Base-by-base conservation (phyloP, 1,139 yeast genomes). In the Wickerhamomyces sp. region DNA sequence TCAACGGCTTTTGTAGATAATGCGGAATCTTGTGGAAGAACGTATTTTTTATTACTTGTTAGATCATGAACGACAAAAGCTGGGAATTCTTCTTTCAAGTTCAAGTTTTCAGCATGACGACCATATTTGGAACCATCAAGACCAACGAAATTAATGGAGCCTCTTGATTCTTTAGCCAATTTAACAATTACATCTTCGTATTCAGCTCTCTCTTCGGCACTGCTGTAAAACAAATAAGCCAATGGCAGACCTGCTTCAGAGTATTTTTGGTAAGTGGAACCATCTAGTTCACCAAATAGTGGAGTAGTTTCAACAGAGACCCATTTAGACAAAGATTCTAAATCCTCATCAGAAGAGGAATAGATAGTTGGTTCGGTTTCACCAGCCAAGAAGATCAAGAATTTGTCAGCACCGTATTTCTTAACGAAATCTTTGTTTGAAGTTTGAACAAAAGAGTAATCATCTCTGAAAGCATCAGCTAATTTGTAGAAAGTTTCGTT, bases 51-150 rank as follows among this genome's bases (percentile, higher is more conserved):
- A 68, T 86, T 84, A 33, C 65, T 58, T 20, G 56, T 62, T 45
- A 75, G 57, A 57, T 87, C 85, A 63, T 89, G 96, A 49, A 91
- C 83, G 35, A 81, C 95, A 58, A 93, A 82, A 40, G 93, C 77
- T 55, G 98, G 98, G 75, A 86, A 82, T 52, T 80, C 70, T 59
- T 83, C 83, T 63, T 82, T 72, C 77, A 91, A 78, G 71, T 84
- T 88, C 61, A 91, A 74, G 60, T 81, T 77, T 54, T 75, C 84
- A 41, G 97, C 96, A 57, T 91, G 97, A 65, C 76, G 78, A 49
- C 96, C 97, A 57, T 66, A 93, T 55, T 69, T 68, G 40, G 68
- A 58, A 40, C 96, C 94, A 57, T 91, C 93, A 54, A 91, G 72
- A 58, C 88, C 89, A 49, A 85, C 97, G 60, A 93, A 80, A 68